Conservation (phyloP, 257 asterid genomes). For the Forsythia viridissima region DNA sequence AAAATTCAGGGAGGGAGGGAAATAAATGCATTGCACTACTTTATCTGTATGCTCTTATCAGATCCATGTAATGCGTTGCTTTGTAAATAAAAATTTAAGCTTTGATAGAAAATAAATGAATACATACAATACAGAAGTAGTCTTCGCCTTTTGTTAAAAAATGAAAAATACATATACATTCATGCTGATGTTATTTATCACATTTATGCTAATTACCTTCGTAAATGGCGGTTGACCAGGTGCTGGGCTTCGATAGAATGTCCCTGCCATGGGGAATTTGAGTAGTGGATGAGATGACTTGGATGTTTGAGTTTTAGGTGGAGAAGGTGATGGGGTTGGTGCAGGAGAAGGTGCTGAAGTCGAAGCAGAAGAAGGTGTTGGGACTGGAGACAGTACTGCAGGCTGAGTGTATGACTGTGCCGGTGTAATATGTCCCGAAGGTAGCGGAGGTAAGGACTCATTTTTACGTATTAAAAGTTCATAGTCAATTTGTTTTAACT, state of each 20-base stretch:
- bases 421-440: constrained; percentile 51
- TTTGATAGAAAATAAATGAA: background rate
- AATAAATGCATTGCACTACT: background rate
- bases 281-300: constrained; percentile 73
- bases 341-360: constrained; percentile 48
- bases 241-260: constrained; percentile 75
- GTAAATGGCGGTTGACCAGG: constrained; percentile 86
- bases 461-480: constrained; percentile 82
- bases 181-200: constrained; percentile 2
- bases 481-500: constrained; percentile 71
- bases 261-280: constrained; percentile 92
- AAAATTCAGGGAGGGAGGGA: background rate
- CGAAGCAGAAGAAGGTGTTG: constrained; percentile 46
- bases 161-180: background rate
- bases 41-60: background rate
- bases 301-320: constrained; percentile 51
- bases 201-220: constrained; percentile 53
- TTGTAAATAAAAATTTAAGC: background rate
- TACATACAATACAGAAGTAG: background rate
- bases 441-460: constrained; percentile 78
- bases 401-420: constrained; percentile 60
- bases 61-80: background rate
- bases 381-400: constrained; percentile 37
- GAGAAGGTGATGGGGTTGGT: constrained; percentile 39
- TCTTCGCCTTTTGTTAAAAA: background rate